Evolutionary conservation across 352 stramenopile species (phyloP), one percentile per base, ranked within the genome.

Genomic region (Globisporangium abappressorium): DNA sequence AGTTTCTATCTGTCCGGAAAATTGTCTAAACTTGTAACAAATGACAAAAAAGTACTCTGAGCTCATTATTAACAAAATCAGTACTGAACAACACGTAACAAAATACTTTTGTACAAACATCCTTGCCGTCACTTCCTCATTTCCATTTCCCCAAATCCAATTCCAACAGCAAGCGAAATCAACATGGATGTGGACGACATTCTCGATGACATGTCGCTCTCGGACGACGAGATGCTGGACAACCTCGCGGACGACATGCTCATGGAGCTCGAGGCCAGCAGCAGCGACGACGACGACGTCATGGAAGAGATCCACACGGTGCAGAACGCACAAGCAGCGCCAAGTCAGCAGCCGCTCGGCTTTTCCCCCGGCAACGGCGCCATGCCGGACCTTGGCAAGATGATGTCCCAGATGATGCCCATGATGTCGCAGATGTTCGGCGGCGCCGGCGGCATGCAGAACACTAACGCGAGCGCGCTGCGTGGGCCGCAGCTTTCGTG

Each of bases 401-500:
- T 94, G 84, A 92, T 94, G 84, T 82, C 78, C 22, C 84, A 94
- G 66, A 94, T 94, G 87, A 94, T 94, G 85, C 85, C 84, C 24
- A 91, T 94, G 85, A 91, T 92, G 84, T 90, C 82, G 36, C 83
- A 91, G 73, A 91, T 94, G 77, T 83, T 94, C 26, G 80, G 83
- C 57, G 73, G 66, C 55, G 73, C 61, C 22, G 68, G 69, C 26
- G 53, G 55, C 55, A 30, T 49, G 36, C 36, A 20, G 12, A 46
- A 3, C 20, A 33, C 0, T n/a, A 81, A 80, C 61, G 62, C 70
- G 12, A 28, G 55, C 20, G 30, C 55, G 20, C 69, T 81, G 33
- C 70, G 75, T 7, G 51, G 6, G 46, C 34, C 64, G 18, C 53
- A 47, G 43, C 58, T 47, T 62, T 77, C 83, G 58, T 91, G 83